phyloP scores from a whole-genome alignment of 345 rosid species.

The Rhodamnia argentea region DNA sequence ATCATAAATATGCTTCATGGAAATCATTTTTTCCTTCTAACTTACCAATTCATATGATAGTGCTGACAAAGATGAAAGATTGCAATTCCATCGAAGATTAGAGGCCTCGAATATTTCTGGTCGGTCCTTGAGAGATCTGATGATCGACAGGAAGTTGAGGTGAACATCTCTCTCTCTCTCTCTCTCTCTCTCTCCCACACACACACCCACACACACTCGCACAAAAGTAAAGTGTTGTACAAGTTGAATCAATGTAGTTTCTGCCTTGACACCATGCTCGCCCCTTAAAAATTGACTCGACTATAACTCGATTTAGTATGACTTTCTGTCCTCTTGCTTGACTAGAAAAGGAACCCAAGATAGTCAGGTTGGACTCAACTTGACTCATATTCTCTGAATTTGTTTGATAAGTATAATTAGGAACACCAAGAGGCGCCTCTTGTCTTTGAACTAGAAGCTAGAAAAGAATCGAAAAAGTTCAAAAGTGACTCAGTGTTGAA shows the following conservation, averaged over 20 bases:
- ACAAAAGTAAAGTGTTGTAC: neutral
- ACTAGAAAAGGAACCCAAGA: neutral
- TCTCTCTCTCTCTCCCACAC: neutral
- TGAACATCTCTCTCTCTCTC: constrained; percentile 5
- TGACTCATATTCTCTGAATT: neutral
- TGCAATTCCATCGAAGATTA: constrained; percentile 45
- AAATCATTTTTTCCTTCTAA: constrained; percentile 5
- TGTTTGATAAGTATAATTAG: neutral
- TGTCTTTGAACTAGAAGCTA: neutral
- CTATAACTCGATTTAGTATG: neutral
- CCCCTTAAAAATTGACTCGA: neutral
- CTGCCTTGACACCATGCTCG: neutral
- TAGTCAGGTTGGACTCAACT: neutral
- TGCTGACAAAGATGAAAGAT: constrained; percentile 76
- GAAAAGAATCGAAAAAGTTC: neutral
- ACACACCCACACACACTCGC: neutral
- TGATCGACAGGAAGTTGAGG: constrained; percentile 78
- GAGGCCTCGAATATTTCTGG: constrained; percentile 62
- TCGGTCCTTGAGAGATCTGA: constrained; percentile 60
- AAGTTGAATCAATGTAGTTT: neutral
- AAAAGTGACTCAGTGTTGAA: neutral
- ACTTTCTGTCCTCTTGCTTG: neutral
- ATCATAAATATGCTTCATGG: neutral
- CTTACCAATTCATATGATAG: constrained; percentile 24
- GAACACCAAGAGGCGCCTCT: neutral